These are phyloP conservation scores for Carex kokanica DNA, from an alignment of 176 grass and related monocot genomes.

Conservation along the genomic window DNA sequence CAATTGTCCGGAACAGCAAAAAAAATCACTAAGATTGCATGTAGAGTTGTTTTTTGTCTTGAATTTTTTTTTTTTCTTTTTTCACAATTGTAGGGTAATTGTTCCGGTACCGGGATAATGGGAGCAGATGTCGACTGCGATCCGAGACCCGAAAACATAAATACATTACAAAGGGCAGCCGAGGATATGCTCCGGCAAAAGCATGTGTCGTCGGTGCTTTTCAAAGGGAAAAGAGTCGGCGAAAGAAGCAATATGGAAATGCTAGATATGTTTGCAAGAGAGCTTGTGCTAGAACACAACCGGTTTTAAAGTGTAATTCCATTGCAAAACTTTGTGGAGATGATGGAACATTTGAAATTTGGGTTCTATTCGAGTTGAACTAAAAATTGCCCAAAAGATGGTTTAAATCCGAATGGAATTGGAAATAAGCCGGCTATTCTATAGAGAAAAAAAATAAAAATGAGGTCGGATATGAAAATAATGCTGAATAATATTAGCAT, in stretches of 20 bases:
- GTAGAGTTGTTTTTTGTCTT: neutral
- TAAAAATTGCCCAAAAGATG: neutral
- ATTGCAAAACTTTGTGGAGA: neutral
- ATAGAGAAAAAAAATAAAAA: neutral
- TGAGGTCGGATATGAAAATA: neutral
- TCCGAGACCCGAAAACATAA: conserved; percentile 67
- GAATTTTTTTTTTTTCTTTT: neutral
- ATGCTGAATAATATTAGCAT: neutral
- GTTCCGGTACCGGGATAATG: conserved; percentile 38
- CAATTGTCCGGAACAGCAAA: too few relatives aligned
- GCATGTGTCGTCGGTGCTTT: conserved; percentile 84
- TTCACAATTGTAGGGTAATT: neutral
- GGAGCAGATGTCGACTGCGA: conserved; percentile 53
- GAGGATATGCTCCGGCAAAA: conserved; percentile 88
- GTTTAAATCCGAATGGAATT: neutral
- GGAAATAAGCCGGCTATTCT: neutral
- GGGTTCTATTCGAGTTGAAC: neutral
- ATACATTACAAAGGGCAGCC: conserved; percentile 49
- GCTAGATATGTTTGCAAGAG: conserved; percentile 72
- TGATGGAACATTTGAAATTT: neutral
- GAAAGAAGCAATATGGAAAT: conserved; percentile 90
- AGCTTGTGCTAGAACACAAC: conserved; percentile 72
- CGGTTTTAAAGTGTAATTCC: conserved; percentile 18
- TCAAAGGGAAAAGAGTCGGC: conserved; percentile 66
- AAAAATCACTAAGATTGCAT: neutral